Conservation (phyloP, 2,329 filamentous ascomycete species). For the Trichophyton mentagrophytes region DNA sequence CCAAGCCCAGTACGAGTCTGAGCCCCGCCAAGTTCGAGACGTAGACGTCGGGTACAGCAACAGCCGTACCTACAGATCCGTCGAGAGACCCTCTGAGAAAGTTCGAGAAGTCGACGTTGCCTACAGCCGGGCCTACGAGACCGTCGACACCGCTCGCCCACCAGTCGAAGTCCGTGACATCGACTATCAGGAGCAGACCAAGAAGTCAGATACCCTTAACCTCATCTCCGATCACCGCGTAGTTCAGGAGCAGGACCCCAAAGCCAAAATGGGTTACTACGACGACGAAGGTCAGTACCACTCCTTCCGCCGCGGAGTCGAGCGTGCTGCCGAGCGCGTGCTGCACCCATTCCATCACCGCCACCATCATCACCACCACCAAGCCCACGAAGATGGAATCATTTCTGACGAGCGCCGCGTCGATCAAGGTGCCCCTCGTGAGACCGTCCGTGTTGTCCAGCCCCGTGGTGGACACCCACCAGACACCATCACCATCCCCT, state of each 20-base stretch:
- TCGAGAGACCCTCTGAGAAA: conserved; percentile 5
- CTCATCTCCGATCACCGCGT: background rate
- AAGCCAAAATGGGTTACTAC: conserved; percentile 65
- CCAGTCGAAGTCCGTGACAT: conserved; percentile 15
- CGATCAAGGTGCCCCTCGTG: conserved; percentile 28
- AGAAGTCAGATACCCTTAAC: conserved; percentile 28
- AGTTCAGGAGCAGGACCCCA: conserved; percentile 41
- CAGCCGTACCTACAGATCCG: conserved; percentile 12
- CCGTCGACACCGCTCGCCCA: conserved; percentile 10
- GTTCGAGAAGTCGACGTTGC: conserved; percentile 20
- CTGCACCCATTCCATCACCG: conserved; percentile 49
- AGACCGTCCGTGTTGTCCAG: conserved; percentile 40
- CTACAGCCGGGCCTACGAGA: conserved; percentile 16
- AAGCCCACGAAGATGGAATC: conserved; percentile 22
- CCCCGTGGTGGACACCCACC: conserved; percentile 40
- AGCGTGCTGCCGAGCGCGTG: conserved; percentile 53
- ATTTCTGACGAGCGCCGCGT: conserved; percentile 34
- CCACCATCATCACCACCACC: conserved; percentile 16
- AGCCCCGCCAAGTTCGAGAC: conserved; percentile 26
- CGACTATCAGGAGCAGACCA: conserved; percentile 21
- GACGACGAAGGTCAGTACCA: conserved; percentile 67
- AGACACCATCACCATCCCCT: conserved; percentile 94
- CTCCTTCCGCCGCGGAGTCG: conserved; percentile 58
- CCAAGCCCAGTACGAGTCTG: conserved; percentile 31
- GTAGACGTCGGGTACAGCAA: conserved; percentile 19